Base-by-base conservation (phyloP, 345 rosid species). In the Dovyalis caffra region DNA sequence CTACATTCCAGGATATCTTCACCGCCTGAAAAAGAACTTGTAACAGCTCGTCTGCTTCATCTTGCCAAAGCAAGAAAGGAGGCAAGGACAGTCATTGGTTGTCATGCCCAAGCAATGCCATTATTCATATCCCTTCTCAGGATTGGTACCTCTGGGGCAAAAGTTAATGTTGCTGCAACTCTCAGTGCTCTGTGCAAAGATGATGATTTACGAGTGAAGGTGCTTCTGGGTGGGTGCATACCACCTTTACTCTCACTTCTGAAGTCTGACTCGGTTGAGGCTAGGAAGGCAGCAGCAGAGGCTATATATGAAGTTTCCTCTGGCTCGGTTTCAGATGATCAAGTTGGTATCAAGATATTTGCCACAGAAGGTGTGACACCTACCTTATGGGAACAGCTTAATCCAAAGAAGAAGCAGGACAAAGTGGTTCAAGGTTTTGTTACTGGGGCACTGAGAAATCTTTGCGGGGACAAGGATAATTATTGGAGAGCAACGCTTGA, bases 401-500 rank as follows among this genome's bases (percentile, higher is more conserved):
- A 90, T 85, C 84, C 81, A 43, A 83, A 64, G 60, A 87, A 81
- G 68, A 87, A 83, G 64, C 93, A 88, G 73, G 95, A 94, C 79
- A 87, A 83, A 71, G 91, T 82, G 61, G 97, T 92, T 9, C 90
- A 89, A 83, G 98, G 97, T 14, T 88, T 85, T 80, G 82, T 94
- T 74, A 88, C 88, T 9, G 98, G 97, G 72, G 97, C 97, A 69
- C 81, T 94, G 77, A 89, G 95, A 82, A 94, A 94, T 81, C 97
- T 92, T 79, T 92, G 97, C 15, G 82, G 91, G 29, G 87, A 87
- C 72, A 90, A 85, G 85, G 92, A 92, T 71, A 87, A 85, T 5
- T 92, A 87, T 70, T 92, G 95, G 97, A 88, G 79, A 74, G 81
- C 87, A 66, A 86, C 89, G 40, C 87, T 92, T 14, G 88, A 90